A percentile compares a stretch with the other conserved stretches of the same genome.
phyloP scores from a whole-genome alignment of 2,329 filamentous ascomycete species.

The Chrysosphaeria jannelii region DNA sequence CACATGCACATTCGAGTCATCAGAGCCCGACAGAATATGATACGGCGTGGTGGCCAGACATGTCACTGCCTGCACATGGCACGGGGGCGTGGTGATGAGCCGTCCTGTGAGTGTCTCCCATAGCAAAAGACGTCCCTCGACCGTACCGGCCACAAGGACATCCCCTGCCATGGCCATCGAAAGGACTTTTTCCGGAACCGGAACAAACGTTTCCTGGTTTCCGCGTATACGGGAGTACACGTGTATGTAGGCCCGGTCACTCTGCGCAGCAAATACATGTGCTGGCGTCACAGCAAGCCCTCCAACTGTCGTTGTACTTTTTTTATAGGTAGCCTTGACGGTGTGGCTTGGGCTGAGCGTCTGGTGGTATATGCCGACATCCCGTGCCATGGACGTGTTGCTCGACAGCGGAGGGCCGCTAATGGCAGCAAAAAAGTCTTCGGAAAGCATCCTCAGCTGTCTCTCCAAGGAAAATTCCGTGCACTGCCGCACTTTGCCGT shows the following conservation, averaged over 20 bases:
- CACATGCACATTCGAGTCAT: conserved; percentile 72
- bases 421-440: conserved; percentile 27
- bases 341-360: conserved; percentile 48
- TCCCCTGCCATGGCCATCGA: conserved; percentile 44
- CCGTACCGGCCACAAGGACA: conserved; percentile 52
- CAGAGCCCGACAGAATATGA: conserved; percentile 48
- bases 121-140: conserved; percentile 56
- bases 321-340: conserved; percentile 64
- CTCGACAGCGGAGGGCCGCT: conserved; percentile 25
- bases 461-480: no score
- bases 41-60: conserved; percentile 41
- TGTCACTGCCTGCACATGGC: conserved; percentile 56
- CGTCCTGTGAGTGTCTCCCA: conserved; percentile 75
- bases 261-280: conserved; percentile 76
- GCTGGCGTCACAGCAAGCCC: conserved; percentile 51
- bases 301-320: conserved; percentile 54
- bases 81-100: conserved; percentile 42
- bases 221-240: conserved; percentile 65
- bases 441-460: conserved; percentile 23
- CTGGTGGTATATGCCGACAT: conserved; percentile 68
- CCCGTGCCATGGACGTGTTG: conserved; percentile 26
- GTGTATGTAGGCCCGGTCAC: conserved; percentile 73
- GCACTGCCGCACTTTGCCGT: neutral
- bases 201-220: conserved; percentile 65
- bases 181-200: conserved; percentile 64